These are phyloP conservation scores for Diaporthe australafricana DNA, from an alignment of 2,329 filamentous ascomycete species.

Conservation along the genomic window DNA sequence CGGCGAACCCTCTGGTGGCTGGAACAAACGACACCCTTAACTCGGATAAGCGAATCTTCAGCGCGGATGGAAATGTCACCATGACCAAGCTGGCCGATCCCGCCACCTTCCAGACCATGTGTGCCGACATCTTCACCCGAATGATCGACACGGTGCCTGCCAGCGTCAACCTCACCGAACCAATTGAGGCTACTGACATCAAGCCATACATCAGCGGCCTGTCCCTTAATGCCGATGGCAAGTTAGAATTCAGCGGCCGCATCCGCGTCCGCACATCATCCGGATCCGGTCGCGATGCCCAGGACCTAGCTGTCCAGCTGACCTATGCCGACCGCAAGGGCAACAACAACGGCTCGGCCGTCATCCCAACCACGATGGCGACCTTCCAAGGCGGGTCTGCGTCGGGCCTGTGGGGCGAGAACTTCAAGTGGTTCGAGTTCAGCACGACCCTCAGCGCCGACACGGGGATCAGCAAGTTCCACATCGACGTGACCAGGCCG, in stretches of 20 bases:
- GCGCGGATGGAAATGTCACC: constrained; percentile 58
- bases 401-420: constrained; percentile 42
- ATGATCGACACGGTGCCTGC: constrained; percentile 51
- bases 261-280: constrained; percentile 42
- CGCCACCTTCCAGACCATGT: constrained; percentile 50
- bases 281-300: constrained; percentile 38
- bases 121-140: constrained; percentile 45
- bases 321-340: constrained; percentile 38
- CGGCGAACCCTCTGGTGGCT: constrained; percentile 56
- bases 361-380: constrained; percentile 7
- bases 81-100: constrained; percentile 49
- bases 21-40: constrained; percentile 50
- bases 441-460: constrained; percentile 40
- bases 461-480: constrained; percentile 47
- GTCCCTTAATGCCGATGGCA: constrained; percentile 43
- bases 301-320: constrained; percentile 42
- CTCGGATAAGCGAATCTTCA: constrained; percentile 58
- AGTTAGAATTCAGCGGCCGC: constrained; percentile 42
- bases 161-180: constrained; percentile 44
- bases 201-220: constrained; percentile 47
- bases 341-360: neutral
- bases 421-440: constrained; percentile 48
- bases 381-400: constrained; percentile 40
- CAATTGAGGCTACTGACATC: constrained; percentile 45
- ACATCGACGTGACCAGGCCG: constrained; percentile 42